Base-by-base conservation (phyloP, 345 rosid species). In the Nephelium lappaceum region DNA sequence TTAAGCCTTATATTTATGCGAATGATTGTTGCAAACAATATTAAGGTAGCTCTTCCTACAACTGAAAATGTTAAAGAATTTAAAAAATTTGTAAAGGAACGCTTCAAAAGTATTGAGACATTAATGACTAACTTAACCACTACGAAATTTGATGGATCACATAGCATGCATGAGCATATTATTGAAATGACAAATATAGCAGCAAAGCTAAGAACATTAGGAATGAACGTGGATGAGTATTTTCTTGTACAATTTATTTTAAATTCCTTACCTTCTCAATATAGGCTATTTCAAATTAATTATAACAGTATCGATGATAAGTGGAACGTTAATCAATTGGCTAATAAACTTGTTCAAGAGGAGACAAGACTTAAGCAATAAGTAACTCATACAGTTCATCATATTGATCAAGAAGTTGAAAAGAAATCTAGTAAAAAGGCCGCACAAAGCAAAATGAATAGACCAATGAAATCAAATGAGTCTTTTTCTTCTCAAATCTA, bases 101-200 rank as follows among this genome's bases (percentile, higher is more conserved):
- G 9, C 1, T 80, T 62, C 21, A 21, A 16, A 38, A 51, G 39
- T 47, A 18, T 25, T 42, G 42, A 83, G 16, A 77, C 69, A 58
- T 31, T 72, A 31, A 72, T 75, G 76, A 67, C 1, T 45, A n/a
- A n/a, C n/a, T n/a, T n/a, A n/a, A n/a, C n/a, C n/a, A n/a, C n/a
- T n/a, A n/a, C n/a, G n/a, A n/a, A 61, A 75, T 63, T 76, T 79
- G 55, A 83, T 70, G 68, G 79, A 36, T 67, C 39, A 42, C 77
- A 18, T 76, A 57, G 36, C 15, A 72, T 72, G 36, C 70, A n/a
- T n/a, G n/a, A n/a, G n/a, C n/a, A n/a, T n/a, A n/a, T n/a, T n/a
- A n/a, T n/a, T n/a, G n/a, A n/a, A 82, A 83, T 79, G 79, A 11
- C 38, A 8, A 79, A 71, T 21, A 51, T 79, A 10, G 67, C 16